phyloP scores from a whole-genome alignment of 2,329 filamentous ascomycete species.

The Verticillium nubilum region DNA sequence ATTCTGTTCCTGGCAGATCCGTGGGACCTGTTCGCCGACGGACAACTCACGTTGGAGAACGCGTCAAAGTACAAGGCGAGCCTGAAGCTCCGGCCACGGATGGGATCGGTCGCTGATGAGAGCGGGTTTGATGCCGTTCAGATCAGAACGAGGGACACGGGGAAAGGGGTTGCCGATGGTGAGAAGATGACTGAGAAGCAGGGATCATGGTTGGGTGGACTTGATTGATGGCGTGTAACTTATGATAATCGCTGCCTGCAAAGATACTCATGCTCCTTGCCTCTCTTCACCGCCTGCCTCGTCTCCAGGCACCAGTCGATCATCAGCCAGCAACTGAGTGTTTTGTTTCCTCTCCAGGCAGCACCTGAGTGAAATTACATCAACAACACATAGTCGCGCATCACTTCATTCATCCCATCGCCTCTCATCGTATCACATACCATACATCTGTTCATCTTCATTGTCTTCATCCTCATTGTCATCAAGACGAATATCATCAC shows the following conservation, averaged over 20 bases:
- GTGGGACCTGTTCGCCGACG: constrained; percentile 7
- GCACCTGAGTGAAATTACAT: background rate
- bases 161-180: background rate
- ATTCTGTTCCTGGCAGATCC: constrained; percentile 8
- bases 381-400: too few relatives aligned
- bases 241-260: background rate
- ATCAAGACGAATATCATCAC: too few relatives aligned
- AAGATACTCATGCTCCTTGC: background rate
- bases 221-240: background rate
- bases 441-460: too few relatives aligned
- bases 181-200: background rate
- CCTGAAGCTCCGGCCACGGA: constrained; percentile 1
- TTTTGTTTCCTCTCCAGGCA: background rate
- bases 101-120: background rate
- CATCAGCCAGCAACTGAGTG: background rate
- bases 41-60: constrained; percentile 4
- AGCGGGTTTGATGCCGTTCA: constrained; percentile 4
- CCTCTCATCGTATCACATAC: too few relatives aligned
- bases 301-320: background rate
- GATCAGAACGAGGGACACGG: background rate
- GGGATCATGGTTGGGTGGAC: background rate
- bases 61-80: constrained; percentile 1
- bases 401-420: too few relatives aligned
- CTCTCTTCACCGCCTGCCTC: background rate
- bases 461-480: background rate